Evolutionary conservation across 306 rosid species (phyloP), one percentile per base, ranked within the genome.

Genomic region (Trifolium subterraneum): DNA sequence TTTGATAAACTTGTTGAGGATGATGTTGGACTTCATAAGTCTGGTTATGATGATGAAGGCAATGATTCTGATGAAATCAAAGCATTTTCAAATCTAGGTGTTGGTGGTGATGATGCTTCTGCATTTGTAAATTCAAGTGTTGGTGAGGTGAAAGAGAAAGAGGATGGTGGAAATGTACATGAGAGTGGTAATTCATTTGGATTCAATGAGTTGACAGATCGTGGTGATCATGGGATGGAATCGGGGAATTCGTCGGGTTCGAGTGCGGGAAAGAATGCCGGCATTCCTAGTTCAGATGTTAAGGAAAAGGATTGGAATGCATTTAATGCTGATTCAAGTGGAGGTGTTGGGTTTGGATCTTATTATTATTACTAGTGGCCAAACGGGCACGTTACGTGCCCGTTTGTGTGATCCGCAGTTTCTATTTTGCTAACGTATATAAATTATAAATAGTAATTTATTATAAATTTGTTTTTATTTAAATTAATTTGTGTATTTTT

Each of bases 291-390:
- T 84, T 51, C 82, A 0, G 96, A 78, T 41, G 70, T 92, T 59
- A 93, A 90, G 89, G 90, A 78, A 89, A 88, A 90, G 48, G 98
- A 79, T 10, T 90, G 98, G 98, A 88, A 86, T 80, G 58, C 92
- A 6, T 93, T 93, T 77, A 2, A 82, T 55, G 87, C 91, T 20
- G 90, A 88, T 75, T 69, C 90, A 3, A 83, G 89, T n/a, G n/a
- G n/a, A 67, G 86, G 38, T 22, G 77, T 45, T 44, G 96, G 84
- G 42, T 83, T 83, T 38, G 95, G 89, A 70, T 89, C 92, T 4
- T 86, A 86, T 77, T 89, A n/a, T n/a, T n/a, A n/a, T n/a, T n/a
- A n/a, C n/a, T n/a, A n/a, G n/a, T n/a, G n/a, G n/a, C n/a, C n/a
- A n/a, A n/a, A n/a, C n/a, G n/a, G n/a, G n/a, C n/a, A n/a, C n/a